phyloP scores from a whole-genome alignment of 2,329 filamentous ascomycete genomes.

The Aspergillus flavus region DNA sequence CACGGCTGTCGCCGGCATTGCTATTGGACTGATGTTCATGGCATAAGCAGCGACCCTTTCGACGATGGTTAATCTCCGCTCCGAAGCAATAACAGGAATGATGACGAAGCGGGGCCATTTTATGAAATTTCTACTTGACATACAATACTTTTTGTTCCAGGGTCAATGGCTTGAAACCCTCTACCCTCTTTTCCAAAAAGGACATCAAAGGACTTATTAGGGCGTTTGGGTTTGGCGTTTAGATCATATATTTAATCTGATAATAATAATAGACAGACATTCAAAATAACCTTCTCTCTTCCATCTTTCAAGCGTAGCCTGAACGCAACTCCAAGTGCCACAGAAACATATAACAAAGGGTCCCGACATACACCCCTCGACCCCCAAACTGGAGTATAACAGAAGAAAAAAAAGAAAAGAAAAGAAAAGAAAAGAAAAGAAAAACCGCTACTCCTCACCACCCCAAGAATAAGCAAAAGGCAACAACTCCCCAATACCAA shows the following conservation, averaged over 20 bases:
- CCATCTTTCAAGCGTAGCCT: neutral
- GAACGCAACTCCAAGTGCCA: neutral
- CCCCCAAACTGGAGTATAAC: no score
- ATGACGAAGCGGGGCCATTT: neutral
- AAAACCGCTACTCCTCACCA: neutral
- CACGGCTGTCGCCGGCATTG: constrained; percentile 23
- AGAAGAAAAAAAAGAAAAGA: neutral
- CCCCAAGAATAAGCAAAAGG: constrained; percentile 12
- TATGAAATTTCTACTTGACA: neutral
- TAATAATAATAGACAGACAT: neutral
- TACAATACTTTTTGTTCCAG: neutral
- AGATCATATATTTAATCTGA: neutral
- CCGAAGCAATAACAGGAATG: neutral
- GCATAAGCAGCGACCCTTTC: constrained; percentile 20
- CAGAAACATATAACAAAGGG: neutral
- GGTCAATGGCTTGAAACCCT: neutral
- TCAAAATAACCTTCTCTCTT: neutral
- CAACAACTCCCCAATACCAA: constrained; percentile 10
- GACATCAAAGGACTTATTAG: neutral
- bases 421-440: neutral
- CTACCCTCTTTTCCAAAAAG: neutral
- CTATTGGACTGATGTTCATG: constrained; percentile 26
- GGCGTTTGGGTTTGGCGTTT: neutral
- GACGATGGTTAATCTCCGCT: neutral
- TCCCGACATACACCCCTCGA: neutral